Evolutionary conservation across 345 rosid species (phyloP), one percentile per base, ranked within the genome.

Genomic region (Stellera chamaejasme): DNA sequence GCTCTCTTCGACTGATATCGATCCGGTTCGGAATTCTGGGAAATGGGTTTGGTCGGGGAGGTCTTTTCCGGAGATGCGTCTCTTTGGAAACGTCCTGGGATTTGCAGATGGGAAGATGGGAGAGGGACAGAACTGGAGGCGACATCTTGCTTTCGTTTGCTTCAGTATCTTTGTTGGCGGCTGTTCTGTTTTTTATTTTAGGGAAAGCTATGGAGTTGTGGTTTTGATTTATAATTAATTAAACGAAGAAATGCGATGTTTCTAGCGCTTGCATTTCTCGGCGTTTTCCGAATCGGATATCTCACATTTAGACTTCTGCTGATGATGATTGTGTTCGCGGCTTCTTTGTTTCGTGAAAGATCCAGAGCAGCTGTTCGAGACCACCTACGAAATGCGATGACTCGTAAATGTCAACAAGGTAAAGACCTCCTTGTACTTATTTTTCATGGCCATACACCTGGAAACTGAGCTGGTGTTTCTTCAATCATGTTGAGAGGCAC

Each of bases 41-140:
- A 53, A 28, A 45, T 39, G 72, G 72, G 43, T 32, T 72, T 19
- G 65, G 61, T 57, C 60, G 69, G 4, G 54, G 55, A 62, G 44
- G 41, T 51, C 56, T 19, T 72, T 57, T 78, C 2, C 72, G 67
- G 56, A 66, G 16, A n/a, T 19, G 58, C 47, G 54, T 56, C 11
- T 69, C 68, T 60, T 64, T 77, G 0, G 74, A 63, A 61, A 66
- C 10, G 32, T 68, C 85, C 45, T 59, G 78, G 52, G 66, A 58
- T 64, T 74, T 78, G 80, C 72, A 71, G 48, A 68, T 36, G 27
- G 82, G 75, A 59, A 65, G 46, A 67, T 59, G 73, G 45, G 71
- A 53, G 23, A 75, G 57, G 64, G 82, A 69, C 4, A 82, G 62
- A 46, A 80, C 69, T 39, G 71, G 62, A n/a, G 82, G 55, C 19